A percentile compares a stretch with the other conserved stretches of the same genome.
Conservation (phyloP, 495 filamentous ascomycete genomes). For the Penicillium parvum region DNA sequence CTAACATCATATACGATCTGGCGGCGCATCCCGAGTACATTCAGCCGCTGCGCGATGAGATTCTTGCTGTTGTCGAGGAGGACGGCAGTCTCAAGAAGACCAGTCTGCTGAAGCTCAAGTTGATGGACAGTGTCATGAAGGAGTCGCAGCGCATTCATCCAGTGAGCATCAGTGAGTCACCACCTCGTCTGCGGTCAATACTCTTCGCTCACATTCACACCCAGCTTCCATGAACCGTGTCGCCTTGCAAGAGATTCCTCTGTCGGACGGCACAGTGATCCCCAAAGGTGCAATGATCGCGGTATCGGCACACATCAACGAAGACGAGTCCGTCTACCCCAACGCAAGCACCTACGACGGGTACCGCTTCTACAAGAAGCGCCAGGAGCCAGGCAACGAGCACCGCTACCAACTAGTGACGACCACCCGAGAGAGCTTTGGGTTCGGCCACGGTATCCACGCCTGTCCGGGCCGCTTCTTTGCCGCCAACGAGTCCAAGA, state of each 20-base stretch:
- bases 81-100: conserved; percentile 45
- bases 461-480: conserved; percentile 55
- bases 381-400: conserved; percentile 41
- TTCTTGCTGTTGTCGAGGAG: conserved; percentile 26
- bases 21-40: conserved; percentile 34
- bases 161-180: conserved; percentile 30
- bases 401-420: conserved; percentile 41
- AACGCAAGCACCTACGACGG: conserved; percentile 43
- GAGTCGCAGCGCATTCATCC: conserved; percentile 34
- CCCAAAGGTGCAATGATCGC: conserved; percentile 33
- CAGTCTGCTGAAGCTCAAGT: conserved; percentile 44
- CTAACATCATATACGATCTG: conserved; percentile 41
- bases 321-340: conserved; percentile 41
- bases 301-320: conserved; percentile 30
- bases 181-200: not conserved
- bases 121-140: conserved; percentile 45
- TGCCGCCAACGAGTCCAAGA: conserved; percentile 47
- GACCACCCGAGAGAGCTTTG: conserved; percentile 39
- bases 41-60: conserved; percentile 35
- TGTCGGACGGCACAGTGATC: conserved; percentile 33
- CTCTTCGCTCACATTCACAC: not conserved
- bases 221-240: conserved; percentile 42
- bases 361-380: conserved; percentile 42
- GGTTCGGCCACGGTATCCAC: conserved; percentile 49
- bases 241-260: conserved; percentile 25